phyloP scores from a whole-genome alignment of 495 filamentous ascomycete genomes.

The Podospora australis region DNA sequence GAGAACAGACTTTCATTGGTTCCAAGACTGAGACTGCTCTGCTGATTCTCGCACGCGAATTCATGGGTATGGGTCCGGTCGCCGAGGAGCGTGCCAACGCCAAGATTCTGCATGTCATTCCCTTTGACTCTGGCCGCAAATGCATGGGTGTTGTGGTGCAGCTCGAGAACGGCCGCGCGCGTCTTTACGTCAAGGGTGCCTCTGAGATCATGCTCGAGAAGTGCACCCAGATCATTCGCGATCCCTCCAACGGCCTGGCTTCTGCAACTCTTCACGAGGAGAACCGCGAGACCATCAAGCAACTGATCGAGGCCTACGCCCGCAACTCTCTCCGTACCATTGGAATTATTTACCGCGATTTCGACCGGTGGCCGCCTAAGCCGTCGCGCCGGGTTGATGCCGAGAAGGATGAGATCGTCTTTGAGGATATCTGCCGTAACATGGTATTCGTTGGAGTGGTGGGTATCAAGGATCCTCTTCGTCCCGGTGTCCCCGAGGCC shows the following conservation, averaged over 20 bases:
- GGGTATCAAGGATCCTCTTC: slow-evolving; percentile 84
- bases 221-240: slow-evolving; percentile 62
- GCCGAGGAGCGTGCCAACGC: slow-evolving; percentile 64
- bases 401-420: slow-evolving; percentile 62
- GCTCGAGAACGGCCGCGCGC: slow-evolving; percentile 54
- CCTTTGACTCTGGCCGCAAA: slow-evolving; percentile 81
- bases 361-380: slow-evolving; percentile 79
- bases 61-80: slow-evolving; percentile 68
- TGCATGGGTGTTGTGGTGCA: slow-evolving; percentile 82
- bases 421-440: slow-evolving; percentile 64
- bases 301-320: slow-evolving; percentile 70
- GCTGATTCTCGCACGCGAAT: slow-evolving; percentile 64
- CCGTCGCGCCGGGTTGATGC: slow-evolving; percentile 59
- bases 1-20: slow-evolving; percentile 66
- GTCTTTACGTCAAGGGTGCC: slow-evolving; percentile 82
- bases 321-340: slow-evolving; percentile 80
- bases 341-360: slow-evolving; percentile 79
- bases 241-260: slow-evolving; percentile 57
- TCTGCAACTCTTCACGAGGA: slow-evolving; percentile 50
- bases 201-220: slow-evolving; percentile 75
- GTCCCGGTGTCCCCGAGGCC: slow-evolving; percentile 69
- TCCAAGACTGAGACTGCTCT: slow-evolving; percentile 90
- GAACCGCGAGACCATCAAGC: slow-evolving; percentile 52
- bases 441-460: slow-evolving; percentile 76
- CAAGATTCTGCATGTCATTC: slow-evolving; percentile 65